phyloP scores from a whole-genome alignment of 805 yeast species.

The Candida schatavii region DNA sequence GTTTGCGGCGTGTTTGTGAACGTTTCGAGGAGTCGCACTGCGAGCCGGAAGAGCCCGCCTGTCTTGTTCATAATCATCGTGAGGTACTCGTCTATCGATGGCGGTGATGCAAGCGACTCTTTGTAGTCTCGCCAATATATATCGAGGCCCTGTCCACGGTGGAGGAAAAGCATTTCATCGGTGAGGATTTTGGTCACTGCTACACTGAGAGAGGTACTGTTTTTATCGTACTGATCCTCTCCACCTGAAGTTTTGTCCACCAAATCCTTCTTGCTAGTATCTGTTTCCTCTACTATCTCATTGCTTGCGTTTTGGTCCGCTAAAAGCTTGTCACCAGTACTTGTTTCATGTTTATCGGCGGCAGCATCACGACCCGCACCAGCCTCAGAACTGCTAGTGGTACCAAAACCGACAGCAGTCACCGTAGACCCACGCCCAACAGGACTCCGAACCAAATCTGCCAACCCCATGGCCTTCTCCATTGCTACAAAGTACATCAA shows the following conservation, averaged over 20 bases:
- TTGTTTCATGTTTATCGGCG: too few relatives aligned
- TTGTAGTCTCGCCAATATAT: conserved; percentile 66
- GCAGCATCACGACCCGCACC: too few relatives aligned
- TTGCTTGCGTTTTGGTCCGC: too few relatives aligned
- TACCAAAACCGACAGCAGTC: too few relatives aligned
- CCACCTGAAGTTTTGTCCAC: too few relatives aligned
- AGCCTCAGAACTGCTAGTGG: too few relatives aligned
- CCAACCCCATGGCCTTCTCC: conserved; percentile 36
- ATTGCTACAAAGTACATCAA: conserved; percentile 77
- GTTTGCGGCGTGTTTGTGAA: conserved; percentile 7
- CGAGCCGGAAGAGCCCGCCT: conserved; percentile 81
- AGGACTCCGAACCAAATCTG: conserved; percentile 10
- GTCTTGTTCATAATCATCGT: conserved; percentile 84
- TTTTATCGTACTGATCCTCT: conserved; percentile 15
- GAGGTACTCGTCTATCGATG: conserved; percentile 48
- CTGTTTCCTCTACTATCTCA: too few relatives aligned
- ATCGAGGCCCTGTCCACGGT: conserved; percentile 88
- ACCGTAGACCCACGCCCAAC: too few relatives aligned
- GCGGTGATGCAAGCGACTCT: conserved; percentile 9
- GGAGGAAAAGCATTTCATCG: conserved; percentile 77
- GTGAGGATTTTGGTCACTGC: conserved; percentile 37
- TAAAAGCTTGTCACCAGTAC: too few relatives aligned
- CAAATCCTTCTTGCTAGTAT: too few relatives aligned
- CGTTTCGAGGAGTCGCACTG: conserved; percentile 60
- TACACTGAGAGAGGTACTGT: conserved; percentile 27